Evolutionary conservation across 1,139 yeast species (phyloP).

Genomic region (Saccharomyces pastorianus): DNA sequence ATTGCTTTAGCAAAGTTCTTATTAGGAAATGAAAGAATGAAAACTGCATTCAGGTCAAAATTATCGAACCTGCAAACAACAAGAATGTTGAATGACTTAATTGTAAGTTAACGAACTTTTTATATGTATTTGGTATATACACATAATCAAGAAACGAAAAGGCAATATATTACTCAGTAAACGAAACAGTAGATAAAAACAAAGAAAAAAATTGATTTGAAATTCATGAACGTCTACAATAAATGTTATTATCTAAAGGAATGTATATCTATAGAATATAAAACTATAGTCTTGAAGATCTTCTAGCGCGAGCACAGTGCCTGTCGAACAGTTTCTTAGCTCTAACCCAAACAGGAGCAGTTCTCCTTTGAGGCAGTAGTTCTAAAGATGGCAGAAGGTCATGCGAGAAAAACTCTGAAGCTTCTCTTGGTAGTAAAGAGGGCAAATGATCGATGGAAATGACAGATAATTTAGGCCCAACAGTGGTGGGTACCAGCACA

Average conservation of each 20-base stretch:
- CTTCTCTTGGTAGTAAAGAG: constrained; percentile 89
- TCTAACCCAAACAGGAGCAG: constrained; percentile 85
- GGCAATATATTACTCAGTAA: not conserved
- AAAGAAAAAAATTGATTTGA: not conserved
- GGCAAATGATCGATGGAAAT: constrained; percentile 97
- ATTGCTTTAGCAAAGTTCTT: constrained; percentile 50
- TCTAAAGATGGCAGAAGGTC: constrained; percentile 85
- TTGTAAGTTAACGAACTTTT: constrained; percentile 6
- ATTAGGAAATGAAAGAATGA: constrained; percentile 62
- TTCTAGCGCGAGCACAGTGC: constrained; percentile 61
- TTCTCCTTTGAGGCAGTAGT: constrained; percentile 69
- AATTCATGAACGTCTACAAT: not conserved
- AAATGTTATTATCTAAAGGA: not conserved
- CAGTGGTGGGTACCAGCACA: constrained; percentile 65
- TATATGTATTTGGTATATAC: not conserved
- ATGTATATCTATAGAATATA: not conserved
- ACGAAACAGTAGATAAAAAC: not conserved
- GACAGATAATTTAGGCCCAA: constrained; percentile 82
- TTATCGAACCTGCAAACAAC: constrained; percentile 21
- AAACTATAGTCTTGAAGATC: constrained; percentile 33
- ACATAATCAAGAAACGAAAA: not conserved
- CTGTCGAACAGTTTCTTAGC: constrained; percentile 77
- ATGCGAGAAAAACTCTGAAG: constrained; percentile 80
- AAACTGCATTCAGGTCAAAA: constrained; percentile 41
- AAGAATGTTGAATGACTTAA: constrained; percentile 18